phyloP scores from a whole-genome alignment of 1,139 yeast genomes.

The Tardiomyces depauwii region DNA sequence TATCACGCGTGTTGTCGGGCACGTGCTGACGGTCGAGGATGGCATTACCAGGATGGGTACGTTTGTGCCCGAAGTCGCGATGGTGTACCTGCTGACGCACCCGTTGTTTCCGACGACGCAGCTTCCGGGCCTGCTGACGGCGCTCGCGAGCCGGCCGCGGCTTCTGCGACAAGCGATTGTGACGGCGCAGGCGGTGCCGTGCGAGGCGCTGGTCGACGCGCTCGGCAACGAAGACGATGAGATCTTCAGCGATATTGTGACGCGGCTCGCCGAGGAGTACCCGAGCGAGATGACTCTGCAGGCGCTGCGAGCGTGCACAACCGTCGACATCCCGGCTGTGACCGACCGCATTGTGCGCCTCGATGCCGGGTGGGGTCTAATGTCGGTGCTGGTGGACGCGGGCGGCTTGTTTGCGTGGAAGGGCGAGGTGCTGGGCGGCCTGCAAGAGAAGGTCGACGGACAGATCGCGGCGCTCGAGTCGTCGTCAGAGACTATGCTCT shows the following conservation, averaged over 20 bases:
- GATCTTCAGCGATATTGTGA: conserved; percentile 57
- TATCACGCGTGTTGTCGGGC: conserved; percentile 36
- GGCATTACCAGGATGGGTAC: conserved; percentile 4
- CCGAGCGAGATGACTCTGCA: conserved; percentile 16
- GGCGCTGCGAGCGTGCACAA: conserved; percentile 4
- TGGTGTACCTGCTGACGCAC: conserved; percentile 72
- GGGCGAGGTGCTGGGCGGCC: conserved; percentile 33
- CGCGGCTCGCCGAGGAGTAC: conserved; percentile 53
- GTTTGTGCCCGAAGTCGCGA: conserved; percentile 43
- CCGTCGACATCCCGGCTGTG: conserved; percentile 11
- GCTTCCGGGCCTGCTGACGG: conserved; percentile 42
- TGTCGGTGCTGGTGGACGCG: conserved; percentile 57
- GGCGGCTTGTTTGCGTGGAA: conserved; percentile 63
- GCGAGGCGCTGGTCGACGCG: conserved; percentile 51
- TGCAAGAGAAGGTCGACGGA: conserved; percentile 35
- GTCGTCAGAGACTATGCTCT: conserved; percentile 30
- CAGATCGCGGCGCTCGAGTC: neutral
- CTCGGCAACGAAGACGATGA: conserved; percentile 42
- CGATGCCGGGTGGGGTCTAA: conserved; percentile 47
- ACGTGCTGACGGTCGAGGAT: conserved; percentile 27
- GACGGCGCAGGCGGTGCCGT: conserved; percentile 60
- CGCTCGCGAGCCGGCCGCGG: conserved; percentile 43
- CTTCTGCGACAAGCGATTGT: conserved; percentile 72
- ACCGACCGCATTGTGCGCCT: conserved; percentile 35
- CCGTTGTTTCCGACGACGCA: conserved; percentile 65